Evolutionary conservation across 2,329 filamentous ascomycete genomes (phyloP), one percentile per base, ranked within the genome.

Genomic region (Cylindrodendrum hubeiense): DNA sequence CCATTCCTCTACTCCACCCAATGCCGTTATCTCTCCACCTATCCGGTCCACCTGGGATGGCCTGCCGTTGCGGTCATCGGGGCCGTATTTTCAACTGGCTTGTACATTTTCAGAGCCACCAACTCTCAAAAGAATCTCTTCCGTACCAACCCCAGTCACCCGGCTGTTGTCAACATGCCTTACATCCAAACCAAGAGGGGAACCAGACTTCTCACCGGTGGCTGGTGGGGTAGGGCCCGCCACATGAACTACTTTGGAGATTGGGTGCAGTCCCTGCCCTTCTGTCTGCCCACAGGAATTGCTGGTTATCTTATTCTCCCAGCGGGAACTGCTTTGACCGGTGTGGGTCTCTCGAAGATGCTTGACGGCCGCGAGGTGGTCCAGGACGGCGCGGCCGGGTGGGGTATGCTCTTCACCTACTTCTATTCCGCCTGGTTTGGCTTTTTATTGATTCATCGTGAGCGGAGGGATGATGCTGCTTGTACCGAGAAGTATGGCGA

Each of bases 211-310:
- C 85, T 98, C 66, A 89, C 90, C 0, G 90, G 91, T 1, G 95
- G 95, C 47, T 98, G 95, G 95, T 97, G 95, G 95, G 95, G 94
- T 34, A 85, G 88, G 24, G 92, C 94, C 0, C 89, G 95, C 30
- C 95, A 98, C 79, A 94, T 97, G 84, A 98, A 97, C 82, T 97
- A 97, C 80, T 83, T 97, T 4, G 95, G 94, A 41, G 95, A 97
- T 80, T 97, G 94, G 94, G 83, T 95, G 68, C 94, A 97, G 87
- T 89, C 91, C 12, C 96, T 93, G 89, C 89, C 93, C 0, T 97
- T 95, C 78, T 93, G 90, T 66, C 84, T 97, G 39, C 94, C 95
- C 0, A 97, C 94, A 0, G 92, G 93, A 0, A 80, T 95, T 65
- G 91, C 94, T 0, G 94, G 94, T 2, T 97, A 95, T 74, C 80